Percentiles rank a stretch among this genome's conserved stretches.
Conservation (phyloP, 306 rosid genomes). For the Vigna angularis region DNA sequence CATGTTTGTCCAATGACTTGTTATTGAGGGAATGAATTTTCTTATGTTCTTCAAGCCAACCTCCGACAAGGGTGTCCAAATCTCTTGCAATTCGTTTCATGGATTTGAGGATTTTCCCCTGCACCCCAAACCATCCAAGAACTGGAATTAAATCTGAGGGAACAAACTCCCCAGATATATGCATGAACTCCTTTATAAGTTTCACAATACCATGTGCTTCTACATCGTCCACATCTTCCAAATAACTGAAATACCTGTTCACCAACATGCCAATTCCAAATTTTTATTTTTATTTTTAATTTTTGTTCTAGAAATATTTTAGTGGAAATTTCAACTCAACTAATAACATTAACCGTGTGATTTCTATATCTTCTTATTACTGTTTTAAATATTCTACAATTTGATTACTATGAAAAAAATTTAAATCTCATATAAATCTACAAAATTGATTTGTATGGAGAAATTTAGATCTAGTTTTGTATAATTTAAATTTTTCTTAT, state of each 20-base stretch:
- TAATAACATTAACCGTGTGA: too few species aligned
- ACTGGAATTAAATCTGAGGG: constrained; percentile 57
- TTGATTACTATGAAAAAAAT: too few species aligned
- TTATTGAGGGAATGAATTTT: background rate
- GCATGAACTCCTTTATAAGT: constrained; percentile 57
- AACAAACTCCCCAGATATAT: constrained; percentile 50
- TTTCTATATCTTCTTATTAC: too few species aligned
- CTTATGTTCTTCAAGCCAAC: constrained; percentile 64
- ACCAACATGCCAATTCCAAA: background rate
- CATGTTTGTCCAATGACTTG: constrained; percentile 45
- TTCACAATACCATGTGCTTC: constrained; percentile 54
- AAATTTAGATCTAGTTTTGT: too few species aligned
- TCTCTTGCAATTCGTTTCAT: constrained; percentile 63
- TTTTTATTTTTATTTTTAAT: too few species aligned
- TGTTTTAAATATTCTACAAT: too few species aligned
- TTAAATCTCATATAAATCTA: too few species aligned
- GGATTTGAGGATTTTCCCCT: constrained; percentile 46
- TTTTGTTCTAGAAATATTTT: too few species aligned
- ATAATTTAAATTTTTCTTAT: too few species aligned
- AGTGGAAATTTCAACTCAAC: too few species aligned
- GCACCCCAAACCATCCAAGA: constrained; percentile 52
- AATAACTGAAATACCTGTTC: constrained; percentile 50
- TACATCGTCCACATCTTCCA: constrained; percentile 49
- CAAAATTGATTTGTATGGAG: too few species aligned
- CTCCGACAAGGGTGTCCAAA: constrained; percentile 50